phyloP scores from a whole-genome alignment of 352 stramenopile genomes.

The Pilasporangium apinafurcum region DNA sequence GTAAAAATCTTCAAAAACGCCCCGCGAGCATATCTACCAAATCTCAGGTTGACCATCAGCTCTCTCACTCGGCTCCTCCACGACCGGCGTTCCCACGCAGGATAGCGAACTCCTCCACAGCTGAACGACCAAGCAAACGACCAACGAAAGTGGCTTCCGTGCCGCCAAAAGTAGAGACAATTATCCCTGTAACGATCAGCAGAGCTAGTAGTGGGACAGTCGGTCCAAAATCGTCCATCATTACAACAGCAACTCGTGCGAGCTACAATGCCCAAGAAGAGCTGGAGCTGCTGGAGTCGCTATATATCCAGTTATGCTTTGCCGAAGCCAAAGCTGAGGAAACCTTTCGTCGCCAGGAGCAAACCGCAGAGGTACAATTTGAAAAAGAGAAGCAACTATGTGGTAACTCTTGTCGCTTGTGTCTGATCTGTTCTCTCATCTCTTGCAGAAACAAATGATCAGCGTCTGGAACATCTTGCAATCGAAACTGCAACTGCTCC shows the following conservation, averaged over 20 bases:
- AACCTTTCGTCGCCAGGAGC: constrained; percentile 36
- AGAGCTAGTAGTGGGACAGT: not conserved
- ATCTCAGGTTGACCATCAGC: not conserved
- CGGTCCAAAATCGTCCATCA: not conserved
- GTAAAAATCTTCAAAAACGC: constrained; percentile 12
- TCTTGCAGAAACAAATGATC: constrained; percentile 41
- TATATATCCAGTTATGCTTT: constrained; percentile 51
- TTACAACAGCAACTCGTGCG: not conserved
- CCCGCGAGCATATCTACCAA: not conserved
- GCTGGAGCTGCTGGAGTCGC: constrained; percentile 34
- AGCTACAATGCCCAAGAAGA: constrained; percentile 19
- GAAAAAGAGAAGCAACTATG: no score
- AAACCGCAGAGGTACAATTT: constrained; percentile 39
- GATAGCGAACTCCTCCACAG: constrained; percentile 1
- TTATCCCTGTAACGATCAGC: not conserved
- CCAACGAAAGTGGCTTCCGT: constrained; percentile 5
- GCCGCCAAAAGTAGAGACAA: not conserved
- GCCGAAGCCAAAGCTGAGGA: constrained; percentile 25
- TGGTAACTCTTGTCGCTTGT: not conserved
- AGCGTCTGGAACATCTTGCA: constrained; percentile 32
- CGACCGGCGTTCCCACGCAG: constrained; percentile 11
- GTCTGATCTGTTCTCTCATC: not conserved
- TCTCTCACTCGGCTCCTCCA: not conserved
- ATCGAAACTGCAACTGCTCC: constrained; percentile 40
- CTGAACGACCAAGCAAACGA: constrained; percentile 9